phyloP scores from a whole-genome alignment of 345 rosid species.

The Luvunga scandens region DNA sequence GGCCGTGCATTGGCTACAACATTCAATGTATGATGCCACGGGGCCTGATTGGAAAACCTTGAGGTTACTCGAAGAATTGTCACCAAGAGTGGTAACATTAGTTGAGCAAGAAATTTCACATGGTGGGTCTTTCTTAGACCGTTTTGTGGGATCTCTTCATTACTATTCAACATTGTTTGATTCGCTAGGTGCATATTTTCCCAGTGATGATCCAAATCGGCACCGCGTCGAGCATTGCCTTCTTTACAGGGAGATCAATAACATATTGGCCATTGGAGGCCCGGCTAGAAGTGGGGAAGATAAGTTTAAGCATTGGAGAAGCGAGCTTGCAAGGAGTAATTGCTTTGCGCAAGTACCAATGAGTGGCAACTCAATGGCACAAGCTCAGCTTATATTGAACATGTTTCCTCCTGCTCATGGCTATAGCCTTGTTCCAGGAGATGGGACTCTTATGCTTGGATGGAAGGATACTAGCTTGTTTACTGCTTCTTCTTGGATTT shows the following conservation, averaged over 20 bases:
- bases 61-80: constrained; percentile 43
- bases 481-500: constrained; percentile 72
- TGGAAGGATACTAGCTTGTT: constrained; percentile 67
- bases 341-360: constrained; percentile 46
- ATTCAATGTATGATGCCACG: constrained; percentile 53
- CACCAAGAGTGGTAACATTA: constrained; percentile 49
- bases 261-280: constrained; percentile 64
- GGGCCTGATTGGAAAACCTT: constrained; percentile 61
- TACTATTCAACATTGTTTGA: constrained; percentile 63
- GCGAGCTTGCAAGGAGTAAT: constrained; percentile 32
- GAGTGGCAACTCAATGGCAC: constrained; percentile 67
- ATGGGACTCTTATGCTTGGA: constrained; percentile 62
- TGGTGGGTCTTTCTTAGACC: constrained; percentile 57
- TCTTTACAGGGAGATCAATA: constrained; percentile 53
- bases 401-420: constrained; percentile 65
- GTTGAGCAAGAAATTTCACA: constrained; percentile 61
- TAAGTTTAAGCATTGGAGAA: constrained; percentile 52
- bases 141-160: constrained; percentile 64
- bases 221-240: constrained; percentile 51
- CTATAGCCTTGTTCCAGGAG: constrained; percentile 56
- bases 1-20: constrained; percentile 72
- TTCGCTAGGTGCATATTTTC: constrained; percentile 49
- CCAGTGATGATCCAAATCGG: constrained; percentile 39
- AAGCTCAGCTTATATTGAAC: constrained; percentile 64
- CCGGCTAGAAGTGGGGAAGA: constrained; percentile 71